Base-by-base conservation (phyloP, 768 basidiomycete species). In the Hygrophorus pudorinus region DNA sequence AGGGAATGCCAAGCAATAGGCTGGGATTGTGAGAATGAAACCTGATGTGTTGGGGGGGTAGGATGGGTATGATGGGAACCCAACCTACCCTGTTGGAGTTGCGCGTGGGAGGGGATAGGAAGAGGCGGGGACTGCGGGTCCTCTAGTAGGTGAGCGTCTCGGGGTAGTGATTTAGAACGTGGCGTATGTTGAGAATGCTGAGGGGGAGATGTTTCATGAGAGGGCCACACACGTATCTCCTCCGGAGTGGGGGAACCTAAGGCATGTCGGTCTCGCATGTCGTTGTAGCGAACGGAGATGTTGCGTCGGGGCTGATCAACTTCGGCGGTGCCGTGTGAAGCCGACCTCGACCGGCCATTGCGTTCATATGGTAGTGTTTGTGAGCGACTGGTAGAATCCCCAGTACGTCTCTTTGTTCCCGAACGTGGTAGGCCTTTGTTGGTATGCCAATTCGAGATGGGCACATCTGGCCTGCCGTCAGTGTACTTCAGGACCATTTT, bases 401-500 rank as follows among this genome's bases (percentile, higher is more conserved):
- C 52, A 53, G 10, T 53, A 47, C 44, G 51, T 6, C 50, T 40
- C 34, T 52, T 57, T 52, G 54, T 35, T 45, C 48, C 49, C 24
- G 64, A 45, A 37, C 54, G 43, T 21, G 58, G 54, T 29, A 52
- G 52, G 37, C 36, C 51, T 44, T 53, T 47, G 24, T 63, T 59
- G 13, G 62, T 55, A 51, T 64, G 65, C 52, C 59, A 58, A 41
- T 68, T 60, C n/a, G 75, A 71, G 53, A 85, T 79, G 29, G 80
- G 78, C 6, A 79, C 60, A 60, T 84, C 79, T 2, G 71, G 71
- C 31, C 78, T 59, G 2, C 85, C 82, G 55, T 82, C 77, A 16
- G 64, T 67, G 57, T 78, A 87, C 44, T 74, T 74, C 53, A 86
- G 62, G 47, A 85, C 61, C 80, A 87, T 84, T 53, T 73, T 76